Percentiles rank a stretch among this genome's conserved stretches.
These are phyloP conservation scores for Colletotrichum cuscutae DNA, from an alignment of 2,329 filamentous ascomycete species.

Conservation along the genomic window DNA sequence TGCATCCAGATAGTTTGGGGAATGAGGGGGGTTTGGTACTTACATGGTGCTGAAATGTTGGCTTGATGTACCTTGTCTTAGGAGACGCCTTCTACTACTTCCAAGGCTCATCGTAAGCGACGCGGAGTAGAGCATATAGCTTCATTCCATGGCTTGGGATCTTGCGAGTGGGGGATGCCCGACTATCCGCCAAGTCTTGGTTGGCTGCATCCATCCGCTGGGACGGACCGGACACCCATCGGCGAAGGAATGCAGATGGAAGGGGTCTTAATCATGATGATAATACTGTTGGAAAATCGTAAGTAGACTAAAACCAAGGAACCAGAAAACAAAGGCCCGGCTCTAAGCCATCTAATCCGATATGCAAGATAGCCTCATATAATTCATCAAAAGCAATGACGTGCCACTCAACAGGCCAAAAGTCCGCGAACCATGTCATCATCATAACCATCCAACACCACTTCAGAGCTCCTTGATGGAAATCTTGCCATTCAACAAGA, in stretches of 20 bases:
- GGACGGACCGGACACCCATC: constrained; percentile 4
- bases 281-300: background rate
- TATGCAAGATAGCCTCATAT: constrained; percentile 26
- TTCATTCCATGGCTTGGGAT: background rate
- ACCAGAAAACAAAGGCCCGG: background rate
- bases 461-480: constrained; percentile 26
- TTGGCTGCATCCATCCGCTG: constrained; percentile 8
- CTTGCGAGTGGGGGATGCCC: background rate
- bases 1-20: background rate
- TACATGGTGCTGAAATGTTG: background rate
- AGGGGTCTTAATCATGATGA: background rate
- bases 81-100: background rate
- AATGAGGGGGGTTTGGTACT: background rate
- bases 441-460: background rate
- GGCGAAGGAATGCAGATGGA: background rate
- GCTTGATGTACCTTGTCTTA: background rate
- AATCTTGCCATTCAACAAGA: constrained; percentile 50
- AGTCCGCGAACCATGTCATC: background rate
- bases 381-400: constrained; percentile 10
- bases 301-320: background rate
- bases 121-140: background rate
- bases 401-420: background rate
- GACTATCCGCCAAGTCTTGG: constrained; percentile 15
- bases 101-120: background rate
- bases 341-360: constrained; percentile 28